phyloP scores from a whole-genome alignment of 352 stramenopile genomes.

The Globisporangium rhizosaccharum region DNA sequence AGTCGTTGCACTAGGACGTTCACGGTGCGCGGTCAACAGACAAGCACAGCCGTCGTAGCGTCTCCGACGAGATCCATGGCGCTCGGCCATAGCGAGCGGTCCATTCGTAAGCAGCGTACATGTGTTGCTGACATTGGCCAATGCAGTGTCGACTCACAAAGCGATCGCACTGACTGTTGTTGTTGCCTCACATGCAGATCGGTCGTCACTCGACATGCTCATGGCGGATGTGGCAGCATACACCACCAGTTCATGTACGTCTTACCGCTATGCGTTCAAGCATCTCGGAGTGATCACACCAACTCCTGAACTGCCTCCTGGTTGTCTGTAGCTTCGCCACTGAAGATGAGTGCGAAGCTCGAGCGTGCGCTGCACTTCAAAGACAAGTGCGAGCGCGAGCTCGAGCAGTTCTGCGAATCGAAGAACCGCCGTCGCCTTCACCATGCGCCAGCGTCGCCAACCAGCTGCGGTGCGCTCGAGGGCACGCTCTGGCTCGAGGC shows the following conservation, averaged over 20 bases:
- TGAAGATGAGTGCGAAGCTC: conserved; percentile 35
- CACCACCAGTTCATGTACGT: not conserved
- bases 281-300: too few species aligned
- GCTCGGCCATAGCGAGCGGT: not conserved
- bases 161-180: not conserved
- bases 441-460: not conserved
- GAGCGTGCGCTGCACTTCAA: conserved; percentile 48
- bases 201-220: conserved; percentile 1
- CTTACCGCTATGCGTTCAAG: not conserved
- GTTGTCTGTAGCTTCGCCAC: conserved; percentile 5
- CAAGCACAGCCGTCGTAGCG: not conserved
- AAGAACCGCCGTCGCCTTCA: conserved; percentile 19
- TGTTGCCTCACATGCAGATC: not conserved
- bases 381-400: conserved; percentile 46
- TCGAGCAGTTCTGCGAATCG: conserved; percentile 37
- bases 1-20: not conserved
- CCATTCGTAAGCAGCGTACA: not conserved
- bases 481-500: conserved; percentile 24
- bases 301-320: not conserved
- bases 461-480: conserved; percentile 6
- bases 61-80: not conserved
- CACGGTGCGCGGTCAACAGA: not conserved
- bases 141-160: not conserved
- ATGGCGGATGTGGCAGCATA: not conserved
- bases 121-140: not conserved